These are phyloP conservation scores for Aphanomyces euteiches DNA, from an alignment of 352 stramenopile genomes.

Conservation along the genomic window DNA sequence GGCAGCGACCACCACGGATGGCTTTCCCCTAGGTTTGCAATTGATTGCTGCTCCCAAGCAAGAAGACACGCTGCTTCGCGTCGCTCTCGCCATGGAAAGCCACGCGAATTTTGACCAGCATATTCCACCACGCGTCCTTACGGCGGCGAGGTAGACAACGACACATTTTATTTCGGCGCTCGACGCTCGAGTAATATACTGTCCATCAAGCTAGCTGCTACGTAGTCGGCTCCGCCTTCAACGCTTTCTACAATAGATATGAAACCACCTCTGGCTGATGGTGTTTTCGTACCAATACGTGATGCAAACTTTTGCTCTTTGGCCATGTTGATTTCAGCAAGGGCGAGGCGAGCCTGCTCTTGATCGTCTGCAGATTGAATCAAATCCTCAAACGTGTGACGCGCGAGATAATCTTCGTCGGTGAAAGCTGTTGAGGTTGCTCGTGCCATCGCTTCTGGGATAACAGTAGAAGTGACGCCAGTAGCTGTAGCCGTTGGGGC, in stretches of 20 bases:
- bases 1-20: constrained; percentile 49
- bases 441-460: not conserved
- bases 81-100: constrained; percentile 62
- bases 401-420: constrained; percentile 19
- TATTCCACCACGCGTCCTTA: constrained; percentile 56
- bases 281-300: constrained; percentile 33
- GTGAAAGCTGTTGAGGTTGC: too few relatives aligned
- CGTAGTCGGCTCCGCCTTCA: constrained; percentile 74
- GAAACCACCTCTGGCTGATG: not conserved
- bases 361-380: constrained; percentile 31
- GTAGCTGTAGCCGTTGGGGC: constrained; percentile 7
- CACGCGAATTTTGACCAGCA: constrained; percentile 44
- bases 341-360: constrained; percentile 52
- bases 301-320: constrained; percentile 50
- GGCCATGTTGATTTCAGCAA: constrained; percentile 60
- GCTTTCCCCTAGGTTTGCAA: constrained; percentile 72
- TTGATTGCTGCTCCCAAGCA: constrained; percentile 64
- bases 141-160: constrained; percentile 34
- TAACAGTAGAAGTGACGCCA: constrained; percentile 20
- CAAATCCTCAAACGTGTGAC: constrained; percentile 23
- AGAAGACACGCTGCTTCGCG: constrained; percentile 58
- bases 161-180: not conserved
- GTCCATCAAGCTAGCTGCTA: constrained; percentile 76
- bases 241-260: constrained; percentile 43
- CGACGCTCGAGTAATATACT: constrained; percentile 52